phyloP scores from a whole-genome alignment of 192 early-diverging fungal species.

The Irineochytrium annulatum region DNA sequence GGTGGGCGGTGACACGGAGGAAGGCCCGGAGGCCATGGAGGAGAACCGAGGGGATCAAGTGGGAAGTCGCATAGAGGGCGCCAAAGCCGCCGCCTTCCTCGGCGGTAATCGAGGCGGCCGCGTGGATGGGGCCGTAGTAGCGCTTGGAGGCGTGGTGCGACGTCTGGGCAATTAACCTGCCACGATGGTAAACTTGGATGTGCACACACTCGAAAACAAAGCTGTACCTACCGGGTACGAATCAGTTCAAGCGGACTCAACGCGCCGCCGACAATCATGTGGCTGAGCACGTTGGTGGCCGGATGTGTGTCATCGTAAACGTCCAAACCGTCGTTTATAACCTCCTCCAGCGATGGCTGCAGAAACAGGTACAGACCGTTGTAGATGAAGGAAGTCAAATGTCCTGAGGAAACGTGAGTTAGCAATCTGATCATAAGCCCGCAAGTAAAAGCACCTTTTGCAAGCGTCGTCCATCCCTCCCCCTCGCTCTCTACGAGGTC shows the following conservation, averaged over 20 bases:
- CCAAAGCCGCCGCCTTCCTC: constrained; percentile 67
- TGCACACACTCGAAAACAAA: constrained; percentile 11
- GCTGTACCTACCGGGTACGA: constrained; percentile 65
- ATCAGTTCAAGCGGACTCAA: constrained; percentile 89
- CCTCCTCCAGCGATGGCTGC: constrained; percentile 82
- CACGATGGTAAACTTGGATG: not conserved
- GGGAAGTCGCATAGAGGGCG: constrained; percentile 48
- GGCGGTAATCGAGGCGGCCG: constrained; percentile 64
- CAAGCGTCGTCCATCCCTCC: constrained; percentile 29
- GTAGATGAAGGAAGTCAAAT: constrained; percentile 75
- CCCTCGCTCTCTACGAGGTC: constrained; percentile 33
- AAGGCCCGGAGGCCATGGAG: constrained; percentile 59
- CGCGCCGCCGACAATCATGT: constrained; percentile 70
- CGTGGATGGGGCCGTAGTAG: constrained; percentile 78
- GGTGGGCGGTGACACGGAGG: constrained; percentile 21
- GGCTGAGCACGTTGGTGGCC: constrained; percentile 69
- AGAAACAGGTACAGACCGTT: constrained; percentile 67
- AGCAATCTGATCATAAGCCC: no score
- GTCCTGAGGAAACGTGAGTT: constrained; percentile 43
- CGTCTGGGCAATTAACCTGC: constrained; percentile 77
- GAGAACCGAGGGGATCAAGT: constrained; percentile 74
- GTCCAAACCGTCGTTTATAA: constrained; percentile 84
- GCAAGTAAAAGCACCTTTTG: constrained; percentile 30
- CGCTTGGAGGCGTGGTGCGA: constrained; percentile 66
- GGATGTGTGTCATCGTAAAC: constrained; percentile 85